These are phyloP conservation scores for Echeveria elegans DNA, from an alignment of 164 flowering plant species.

Conservation along the genomic window DNA sequence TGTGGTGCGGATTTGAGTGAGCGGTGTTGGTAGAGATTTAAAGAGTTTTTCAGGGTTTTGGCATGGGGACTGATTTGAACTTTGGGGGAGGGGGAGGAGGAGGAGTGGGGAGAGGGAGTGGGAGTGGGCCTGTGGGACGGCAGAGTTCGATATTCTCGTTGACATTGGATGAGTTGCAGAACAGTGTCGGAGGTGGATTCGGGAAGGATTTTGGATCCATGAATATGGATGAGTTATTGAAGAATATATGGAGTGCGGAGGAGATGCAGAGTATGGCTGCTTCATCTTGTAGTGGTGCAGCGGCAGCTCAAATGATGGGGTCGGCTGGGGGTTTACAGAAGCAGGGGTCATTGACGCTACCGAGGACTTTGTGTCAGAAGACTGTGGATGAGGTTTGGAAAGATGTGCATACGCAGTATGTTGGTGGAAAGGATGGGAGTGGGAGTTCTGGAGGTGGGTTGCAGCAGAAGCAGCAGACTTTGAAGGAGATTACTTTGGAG, in stretches of 20 bases:
- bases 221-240: constrained; percentile 10
- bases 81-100: neutral
- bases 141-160: constrained; percentile 8
- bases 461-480: constrained; percentile 55
- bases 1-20: neutral
- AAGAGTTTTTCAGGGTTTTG: neutral
- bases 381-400: constrained; percentile 80
- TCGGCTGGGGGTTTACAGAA: constrained; percentile 14
- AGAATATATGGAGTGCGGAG: constrained; percentile 8
- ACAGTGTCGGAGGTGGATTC: neutral
- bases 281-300: neutral
- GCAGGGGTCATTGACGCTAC: constrained; percentile 63
- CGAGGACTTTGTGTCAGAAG: constrained; percentile 54
- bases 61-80: constrained; percentile 3
- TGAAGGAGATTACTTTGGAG: constrained; percentile 69
- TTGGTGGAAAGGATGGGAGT: constrained; percentile 19
- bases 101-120: too few species aligned
- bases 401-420: constrained; percentile 24
- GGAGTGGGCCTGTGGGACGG: neutral
- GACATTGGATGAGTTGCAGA: constrained; percentile 10
- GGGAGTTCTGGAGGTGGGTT: constrained; percentile 18
- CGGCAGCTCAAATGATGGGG: neutral
- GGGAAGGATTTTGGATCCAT: constrained; percentile 10
- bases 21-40: too few species aligned
- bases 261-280: constrained; percentile 4